Percentiles rank a stretch among this genome's conserved stretches.
Conservation (phyloP, 192 early-diverging fungal species). For the Tieghemiomyces parasiticus region DNA sequence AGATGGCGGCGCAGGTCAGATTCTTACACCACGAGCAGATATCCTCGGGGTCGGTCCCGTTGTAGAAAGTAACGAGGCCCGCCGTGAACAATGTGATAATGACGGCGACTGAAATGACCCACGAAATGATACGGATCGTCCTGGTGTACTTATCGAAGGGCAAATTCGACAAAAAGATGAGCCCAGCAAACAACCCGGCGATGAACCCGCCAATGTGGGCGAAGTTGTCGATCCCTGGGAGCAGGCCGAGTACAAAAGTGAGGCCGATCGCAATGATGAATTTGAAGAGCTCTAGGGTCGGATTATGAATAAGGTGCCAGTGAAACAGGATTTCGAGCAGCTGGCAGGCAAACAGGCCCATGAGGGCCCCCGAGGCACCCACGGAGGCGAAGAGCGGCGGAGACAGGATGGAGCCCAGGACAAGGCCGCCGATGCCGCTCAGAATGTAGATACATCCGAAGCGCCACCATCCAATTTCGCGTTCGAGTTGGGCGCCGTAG, state of each 20-base stretch:
- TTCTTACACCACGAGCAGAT: conserved; percentile 48
- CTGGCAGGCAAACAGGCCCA: conserved; percentile 62
- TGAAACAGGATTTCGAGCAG: conserved; percentile 65
- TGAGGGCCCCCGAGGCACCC: conserved; percentile 39
- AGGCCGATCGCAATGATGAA: conserved; percentile 42
- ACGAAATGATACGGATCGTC: conserved; percentile 16
- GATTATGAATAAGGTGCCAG: conserved; percentile 49
- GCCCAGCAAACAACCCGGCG: conserved; percentile 42
- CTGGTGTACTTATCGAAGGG: conserved; percentile 32
- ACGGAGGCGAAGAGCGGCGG: conserved; percentile 29
- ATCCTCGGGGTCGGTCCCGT: conserved; percentile 16
- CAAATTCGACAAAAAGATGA: conserved; percentile 55
- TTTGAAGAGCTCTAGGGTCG: conserved; percentile 50
- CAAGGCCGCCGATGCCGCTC: conserved; percentile 60
- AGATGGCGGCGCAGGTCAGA: conserved; percentile 21
- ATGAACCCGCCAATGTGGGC: conserved; percentile 74
- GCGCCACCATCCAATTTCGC: conserved; percentile 57
- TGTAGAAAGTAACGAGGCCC: conserved; percentile 33
- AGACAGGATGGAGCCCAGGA: conserved; percentile 40
- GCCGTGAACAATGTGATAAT: conserved; percentile 26
- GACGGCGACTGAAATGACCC: conserved; percentile 22
- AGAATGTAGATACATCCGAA: conserved; percentile 55
- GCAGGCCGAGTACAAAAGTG: conserved; percentile 52
- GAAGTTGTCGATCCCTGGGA: conserved; percentile 74
- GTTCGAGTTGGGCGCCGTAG: conserved; percentile 56